Evolutionary conservation across 495 filamentous ascomycete species (phyloP), one percentile per base, ranked within the genome.

Genomic region (Bathelium albidoporum): DNA sequence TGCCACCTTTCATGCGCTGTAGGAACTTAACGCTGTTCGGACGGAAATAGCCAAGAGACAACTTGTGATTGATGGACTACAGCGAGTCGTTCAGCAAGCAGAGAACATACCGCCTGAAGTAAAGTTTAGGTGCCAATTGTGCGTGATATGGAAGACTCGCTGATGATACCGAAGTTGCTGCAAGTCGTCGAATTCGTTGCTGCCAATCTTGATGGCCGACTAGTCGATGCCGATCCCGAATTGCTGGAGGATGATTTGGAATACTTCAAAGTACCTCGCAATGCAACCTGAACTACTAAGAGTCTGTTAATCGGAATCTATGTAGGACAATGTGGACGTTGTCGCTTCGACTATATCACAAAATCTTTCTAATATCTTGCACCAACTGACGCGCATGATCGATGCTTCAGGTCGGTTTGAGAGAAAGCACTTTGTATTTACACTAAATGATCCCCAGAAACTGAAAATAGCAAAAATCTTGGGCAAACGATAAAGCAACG

Each of bases 131-230:
- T 60, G 32, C 26, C 39, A 43, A 9, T 32, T 32, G 7, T 11
- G 29, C 9, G n/a, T 9, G 9, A 29, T 10, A 11, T 3, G 9
- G 16, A 5, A 10, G 7, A 2, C 5, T 34, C 18, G 28, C 52
- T 65, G 18, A 58, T 26, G 32, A 36, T 20, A 20, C 24, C 16
- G 3, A 36, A 70, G 59, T 63, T 74, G 2, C 71, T 65, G 53
- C 44, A 71, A 34, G 68, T 72, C 18, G 69, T 72, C 59, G 69
- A 73, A 20, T 58, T 74, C 39, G 59, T 69, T 1, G 65, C 62
- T 32, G 66, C 69, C 1, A 62, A 66, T 60, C 58, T 73, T 36
- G 59, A 61, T 32, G 63, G 63, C 58, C 60, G 68, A 22, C 49
- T 72, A 12, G 7, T 60, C 11, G 45, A n/a, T 26, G 52, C 64